Evolutionary conservation across 352 stramenopile species (phyloP), one percentile per base, ranked within the genome.

Genomic region (Proteromonas lacertae): DNA sequence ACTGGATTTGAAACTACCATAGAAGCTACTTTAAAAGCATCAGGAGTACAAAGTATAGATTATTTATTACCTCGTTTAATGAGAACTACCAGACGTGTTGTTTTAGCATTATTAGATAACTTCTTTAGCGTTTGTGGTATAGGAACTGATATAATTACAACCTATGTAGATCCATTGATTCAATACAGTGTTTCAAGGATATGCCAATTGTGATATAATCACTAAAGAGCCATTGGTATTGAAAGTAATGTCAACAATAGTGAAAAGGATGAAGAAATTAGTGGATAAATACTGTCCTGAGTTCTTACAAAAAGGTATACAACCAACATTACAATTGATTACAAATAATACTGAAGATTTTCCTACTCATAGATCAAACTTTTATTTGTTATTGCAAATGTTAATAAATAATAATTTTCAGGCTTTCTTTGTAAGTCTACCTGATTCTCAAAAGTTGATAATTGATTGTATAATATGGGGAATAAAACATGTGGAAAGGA

Each of bases 271-370:
- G 20, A 90, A 91, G 46, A 69, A 51, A 23, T 50, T 70, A 33
- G 56, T 79, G 29, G 47, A 63, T 17, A 35, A 54, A 29, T 56
- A 74, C 9, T 76, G 94, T 23, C 78, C 82, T 9, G 59, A 66
- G 43, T 91, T 96, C 32, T 70, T 96, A 50, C 74, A 93, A 41
- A 64, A 76, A 35, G 75, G 95, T 19, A 95, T 96, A 51, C 75
- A 93, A 58, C 87, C 73, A 47, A 95, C 86, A 26, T 58, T 99
- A 20, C 68, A 93, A 51, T 95, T 99, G 79, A 98, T 99, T 50
- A 97, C 83, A 4, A 78, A 69, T 41, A 96, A 98, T 58, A 95
- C 96, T 52, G 70, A 93, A 50, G 83, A 97, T 50, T 95, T 83
- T 51, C 82, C 86, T 0, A 86, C 98, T 49, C 80, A 96, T 51